A percentile compares a stretch with the other conserved stretches of the same genome.
Evolutionary conservation across 306 rosid genomes (phyloP).

Genomic region (Quercus suber): DNA sequence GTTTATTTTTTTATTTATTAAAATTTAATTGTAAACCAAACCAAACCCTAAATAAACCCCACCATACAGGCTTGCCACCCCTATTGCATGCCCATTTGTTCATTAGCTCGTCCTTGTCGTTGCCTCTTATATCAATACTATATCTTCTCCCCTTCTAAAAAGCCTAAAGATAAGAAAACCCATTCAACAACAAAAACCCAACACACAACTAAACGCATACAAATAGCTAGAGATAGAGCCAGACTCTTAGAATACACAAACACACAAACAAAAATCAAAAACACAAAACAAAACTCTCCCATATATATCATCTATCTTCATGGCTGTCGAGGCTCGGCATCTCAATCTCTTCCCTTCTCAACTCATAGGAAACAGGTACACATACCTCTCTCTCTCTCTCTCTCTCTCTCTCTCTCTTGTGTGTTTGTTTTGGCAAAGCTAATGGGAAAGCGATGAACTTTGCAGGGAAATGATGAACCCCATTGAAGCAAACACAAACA

Average conservation of each 20-base stretch:
- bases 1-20: neutral
- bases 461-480: slow-evolving; percentile 62
- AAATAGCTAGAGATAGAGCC: neutral
- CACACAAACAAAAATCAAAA: neutral
- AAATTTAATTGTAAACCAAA: slow-evolving; percentile 23
- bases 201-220: slow-evolving; percentile 1
- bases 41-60: slow-evolving; percentile 68
- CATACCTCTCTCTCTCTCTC: too few species aligned
- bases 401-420: too few species aligned
- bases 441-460: neutral
- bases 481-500: slow-evolving; percentile 31
- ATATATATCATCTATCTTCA: slow-evolving; percentile 1
- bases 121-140: neutral
- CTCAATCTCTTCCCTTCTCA: slow-evolving; percentile 68
- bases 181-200: too few species aligned
- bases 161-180: slow-evolving; percentile 18
- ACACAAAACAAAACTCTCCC: neutral
- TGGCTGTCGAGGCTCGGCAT: slow-evolving; percentile 91
- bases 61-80: slow-evolving; percentile 49
- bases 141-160: neutral
- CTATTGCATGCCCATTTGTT: slow-evolving; percentile 51
- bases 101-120: slow-evolving; percentile 27
- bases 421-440: neutral
- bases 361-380: slow-evolving; percentile 56
- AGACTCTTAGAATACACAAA: too few species aligned